Evolutionary conservation across 345 rosid species (phyloP).

Genomic region (Lepidium didymum): DNA sequence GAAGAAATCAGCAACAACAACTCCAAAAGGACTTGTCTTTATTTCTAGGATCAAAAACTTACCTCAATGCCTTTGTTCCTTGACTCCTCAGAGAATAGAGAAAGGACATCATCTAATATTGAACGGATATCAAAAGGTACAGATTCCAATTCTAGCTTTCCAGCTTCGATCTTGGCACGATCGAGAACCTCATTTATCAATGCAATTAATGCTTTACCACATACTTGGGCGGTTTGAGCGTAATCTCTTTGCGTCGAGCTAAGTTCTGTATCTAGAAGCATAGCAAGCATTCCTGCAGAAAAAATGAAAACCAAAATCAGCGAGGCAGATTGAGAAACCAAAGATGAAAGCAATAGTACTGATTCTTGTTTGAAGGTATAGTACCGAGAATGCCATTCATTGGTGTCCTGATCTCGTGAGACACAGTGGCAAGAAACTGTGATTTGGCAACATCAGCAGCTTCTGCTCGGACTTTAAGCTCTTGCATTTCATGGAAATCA

Average conservation of each 20-base stretch:
- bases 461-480: slow-evolving; percentile 79
- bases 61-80: slow-evolving; percentile 91
- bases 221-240: slow-evolving; percentile 91
- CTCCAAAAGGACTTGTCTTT: background rate
- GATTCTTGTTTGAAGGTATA: background rate
- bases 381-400: slow-evolving; percentile 99
- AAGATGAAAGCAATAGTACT: background rate
- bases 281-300: slow-evolving; percentile 80
- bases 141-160: slow-evolving; percentile 79
- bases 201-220: slow-evolving; percentile 92
- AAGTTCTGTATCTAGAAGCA: slow-evolving; percentile 86
- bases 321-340: background rate
- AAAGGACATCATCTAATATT: slow-evolving; percentile 92
- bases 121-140: slow-evolving; percentile 77
- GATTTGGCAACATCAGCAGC: slow-evolving; percentile 99
- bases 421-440: slow-evolving; percentile 96
- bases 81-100: slow-evolving; percentile 91
- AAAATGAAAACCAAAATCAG: background rate
- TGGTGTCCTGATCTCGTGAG: slow-evolving; percentile 97
- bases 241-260: slow-evolving; percentile 87
- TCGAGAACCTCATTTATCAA: slow-evolving; percentile 97
- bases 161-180: slow-evolving; percentile 96
- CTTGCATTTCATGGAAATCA: slow-evolving; percentile 78
- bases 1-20: background rate
- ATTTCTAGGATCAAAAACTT: background rate